Conservation (phyloP, 2,329 filamentous ascomycete genomes). For the Clarireedia paspali region DNA sequence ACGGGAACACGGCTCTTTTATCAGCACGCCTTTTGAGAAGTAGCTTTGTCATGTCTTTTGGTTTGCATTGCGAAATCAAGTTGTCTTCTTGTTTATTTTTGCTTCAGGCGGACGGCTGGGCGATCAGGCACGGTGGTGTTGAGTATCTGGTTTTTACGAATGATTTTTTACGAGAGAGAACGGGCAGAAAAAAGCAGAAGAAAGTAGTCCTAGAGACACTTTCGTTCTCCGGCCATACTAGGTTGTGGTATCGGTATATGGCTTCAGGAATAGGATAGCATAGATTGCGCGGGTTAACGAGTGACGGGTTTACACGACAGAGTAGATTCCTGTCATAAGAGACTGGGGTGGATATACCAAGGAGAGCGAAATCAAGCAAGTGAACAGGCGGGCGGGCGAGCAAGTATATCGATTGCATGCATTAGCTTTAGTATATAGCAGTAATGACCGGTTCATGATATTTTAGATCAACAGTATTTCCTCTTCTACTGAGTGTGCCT, state of each 20-base stretch:
- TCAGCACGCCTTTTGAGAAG: background rate
- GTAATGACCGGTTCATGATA: conserved; percentile 8
- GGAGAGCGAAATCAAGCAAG: background rate
- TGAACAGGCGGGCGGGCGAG: background rate
- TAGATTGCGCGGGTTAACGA: background rate
- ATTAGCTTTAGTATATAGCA: conserved; percentile 4
- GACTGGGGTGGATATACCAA: background rate
- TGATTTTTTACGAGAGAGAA: no score
- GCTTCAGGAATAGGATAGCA: background rate
- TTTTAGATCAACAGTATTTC: background rate
- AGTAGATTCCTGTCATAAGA: conserved; percentile 7
- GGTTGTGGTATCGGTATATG: background rate
- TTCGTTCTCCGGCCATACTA: background rate
- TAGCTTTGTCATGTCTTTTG: background rate
- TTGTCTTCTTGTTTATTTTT: no score
- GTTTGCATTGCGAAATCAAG: background rate
- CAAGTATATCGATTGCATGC: background rate
- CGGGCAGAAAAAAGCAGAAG: no score
- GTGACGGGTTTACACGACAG: background rate
- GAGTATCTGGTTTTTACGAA: no score
- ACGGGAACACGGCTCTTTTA: background rate
- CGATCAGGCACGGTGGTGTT: no score
- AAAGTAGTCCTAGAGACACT: no score
- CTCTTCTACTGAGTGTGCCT: background rate
- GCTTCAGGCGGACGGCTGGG: no score